Evolutionary conservation across 2,329 filamentous ascomycete genomes (phyloP).

Genomic region (Alternaria postmessia): DNA sequence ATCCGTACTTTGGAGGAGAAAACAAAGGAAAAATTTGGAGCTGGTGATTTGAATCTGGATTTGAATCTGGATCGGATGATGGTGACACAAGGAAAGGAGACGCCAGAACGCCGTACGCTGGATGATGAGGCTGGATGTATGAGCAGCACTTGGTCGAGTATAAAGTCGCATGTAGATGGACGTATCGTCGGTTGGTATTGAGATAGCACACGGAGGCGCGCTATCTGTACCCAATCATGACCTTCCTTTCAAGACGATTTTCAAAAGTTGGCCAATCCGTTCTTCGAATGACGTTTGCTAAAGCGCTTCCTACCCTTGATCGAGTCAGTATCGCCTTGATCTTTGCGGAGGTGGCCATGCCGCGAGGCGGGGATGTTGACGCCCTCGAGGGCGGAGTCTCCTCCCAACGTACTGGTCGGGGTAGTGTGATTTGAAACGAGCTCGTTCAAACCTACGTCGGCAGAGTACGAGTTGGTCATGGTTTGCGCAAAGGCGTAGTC

Average conservation of each 20-base stretch:
- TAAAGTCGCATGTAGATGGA: not conserved
- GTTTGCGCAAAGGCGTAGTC: slow-evolving; percentile 83
- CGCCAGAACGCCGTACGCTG: slow-evolving; percentile 17
- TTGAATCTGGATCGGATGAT: not conserved
- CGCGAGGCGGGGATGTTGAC: slow-evolving; percentile 62
- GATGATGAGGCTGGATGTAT: slow-evolving; percentile 10
- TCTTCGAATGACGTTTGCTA: slow-evolving; percentile 93
- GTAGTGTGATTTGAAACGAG: slow-evolving; percentile 71
- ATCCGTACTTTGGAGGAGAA: not conserved
- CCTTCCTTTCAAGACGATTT: not conserved
- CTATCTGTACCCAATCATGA: not conserved
- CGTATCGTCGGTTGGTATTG: slow-evolving; percentile 10
- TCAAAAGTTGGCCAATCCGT: slow-evolving; percentile 87
- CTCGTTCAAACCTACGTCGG: slow-evolving; percentile 56
- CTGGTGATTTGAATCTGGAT: not conserved
- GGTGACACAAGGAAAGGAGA: slow-evolving; percentile 5
- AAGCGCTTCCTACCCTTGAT: slow-evolving; percentile 72
- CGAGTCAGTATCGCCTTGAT: slow-evolving; percentile 61
- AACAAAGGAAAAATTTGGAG: not conserved
- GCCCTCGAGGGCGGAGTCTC: slow-evolving; percentile 54
- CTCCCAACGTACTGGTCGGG: slow-evolving; percentile 75
- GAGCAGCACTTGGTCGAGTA: not conserved
- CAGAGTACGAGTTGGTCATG: slow-evolving; percentile 70
- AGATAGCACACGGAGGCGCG: slow-evolving; percentile 7
- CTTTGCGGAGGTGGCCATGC: slow-evolving; percentile 59